Evolutionary conservation across 2,329 filamentous ascomycete genomes (phyloP), one percentile per base, ranked within the genome.

Genomic region (Calonectria naviculata): DNA sequence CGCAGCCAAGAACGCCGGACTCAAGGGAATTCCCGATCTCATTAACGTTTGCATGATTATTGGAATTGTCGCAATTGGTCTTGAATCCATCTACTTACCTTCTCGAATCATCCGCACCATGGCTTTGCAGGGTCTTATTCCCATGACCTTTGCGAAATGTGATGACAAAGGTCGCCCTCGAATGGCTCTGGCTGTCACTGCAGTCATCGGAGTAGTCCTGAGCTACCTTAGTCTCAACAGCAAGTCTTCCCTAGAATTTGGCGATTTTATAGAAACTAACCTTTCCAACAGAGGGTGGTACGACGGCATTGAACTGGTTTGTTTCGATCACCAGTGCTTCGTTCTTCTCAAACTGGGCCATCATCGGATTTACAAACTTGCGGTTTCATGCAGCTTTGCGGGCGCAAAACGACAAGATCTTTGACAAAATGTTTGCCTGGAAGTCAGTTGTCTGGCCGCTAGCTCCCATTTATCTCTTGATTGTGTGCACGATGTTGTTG

Each of bases 31-130:
- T 13, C 68, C 73, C 4, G 69, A 64, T 21, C 56, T 77, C 6
- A 64, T 75, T n/a, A 77, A 76, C 26, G 73, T 71, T 10, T 71
- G 73, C n/a, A 75, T 77, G 71, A 77, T 76, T 9, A 68, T 70
- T 3, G 70, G 70, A 10, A 68, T 75, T 12, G 47, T 76, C 4
- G 75, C 74, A 0, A 76, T 75, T n/a, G 61, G 36, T 15, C 24
- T 64, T 5, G 66, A 72, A 29, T 65, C 70, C 1, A 36, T 72
- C 6, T 70, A 69, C 13, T 46, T 72, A 10, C 46, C 66, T 1
- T 72, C 68, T 36, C 68, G 64, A 24, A 36, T 70, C 4, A 46
- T 67, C 17, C 68, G 63, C 7, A 68, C 49, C 21, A 71, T 71
- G 70, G 58, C 70, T 5, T 44, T 65, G 3, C 70, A 71, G 5